Base-by-base conservation (phyloP, 805 yeast species). In the Myxozyma neglecta region DNA sequence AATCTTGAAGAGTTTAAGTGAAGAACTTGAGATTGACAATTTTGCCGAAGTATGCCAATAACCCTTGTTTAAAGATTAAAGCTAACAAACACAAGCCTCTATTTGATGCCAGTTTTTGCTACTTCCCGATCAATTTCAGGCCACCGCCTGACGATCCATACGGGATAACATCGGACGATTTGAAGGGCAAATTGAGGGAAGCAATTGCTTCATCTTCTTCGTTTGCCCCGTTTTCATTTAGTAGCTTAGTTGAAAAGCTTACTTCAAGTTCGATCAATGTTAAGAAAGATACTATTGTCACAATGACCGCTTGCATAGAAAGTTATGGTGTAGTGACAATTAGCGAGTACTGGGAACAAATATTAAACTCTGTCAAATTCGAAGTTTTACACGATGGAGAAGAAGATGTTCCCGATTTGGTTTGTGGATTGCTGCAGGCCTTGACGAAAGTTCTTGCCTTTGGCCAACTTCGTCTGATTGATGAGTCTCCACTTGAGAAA, bases 121-220 rank as follows among this genome's bases (percentile, higher is more conserved):
- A 94, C 76, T 94, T 93, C 77, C 99, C 99, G 11, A 92, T 94
- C 47, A 88, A 97, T 1, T 94, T 96, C 76, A 86, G 85, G 60
- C 70, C 71, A 18, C 97, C 98, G 1, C 97, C 98, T 3, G 78
- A 81, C 67, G 97, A 93, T 69, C 92, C 94, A 0, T 90, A 91
- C 72, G 84, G 86, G 64, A 88, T 90, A 66, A 84, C 96, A 0
- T 83, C 90, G 0, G 82, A 80, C 0, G 88, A 90, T 57, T 78
- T 96, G 67, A 90, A 89, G 70, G 48, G 69, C 10, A 80, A 83
- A 6, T 77, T 94, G n/a, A 79, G 92, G 67, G 68, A 70, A 0
- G 86, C 92, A 3, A 79, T 90, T 48, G 78, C 89, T 1, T 78
- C 90, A 14, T 84, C 83, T 56, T 73, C 84, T 1, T 67, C 79